Evolutionary conservation across 331 rosid species (phyloP), one percentile per base, ranked within the genome.

Genomic region (Erythrophleum ivorense): DNA sequence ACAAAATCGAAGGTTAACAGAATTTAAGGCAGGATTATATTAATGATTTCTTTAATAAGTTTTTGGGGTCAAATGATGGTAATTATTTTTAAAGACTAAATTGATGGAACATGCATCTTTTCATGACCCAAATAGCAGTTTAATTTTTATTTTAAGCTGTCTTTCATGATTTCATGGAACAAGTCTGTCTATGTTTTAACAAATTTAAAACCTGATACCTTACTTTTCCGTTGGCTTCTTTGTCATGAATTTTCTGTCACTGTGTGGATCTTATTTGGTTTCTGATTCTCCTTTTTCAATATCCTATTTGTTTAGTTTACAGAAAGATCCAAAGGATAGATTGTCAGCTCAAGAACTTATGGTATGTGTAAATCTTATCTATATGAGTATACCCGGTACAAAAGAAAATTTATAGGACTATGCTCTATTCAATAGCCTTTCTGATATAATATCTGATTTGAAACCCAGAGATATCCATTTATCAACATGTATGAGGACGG

Each of bases 251-350:
- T 65, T 73, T 41, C 52, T 50, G 75, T 64, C 43, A 33, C 55
- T 45, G 55, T 21, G 57, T 78, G 58, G 53, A 45, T 82, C 55
- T 78, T 75, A 48, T 75, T 75, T 63, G 81, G 59, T 59, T 81
- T 52, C 77, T 87, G 79, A 84, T 70, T 41, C 75, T 83, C 24
- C 34, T 71, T 58, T 57, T 79, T 43, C 59, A 21, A 38, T 72
- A 59, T 68, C 40, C 58, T 81, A 34, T 80, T 59, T 72, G 40
- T 86, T 60, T 77, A 93, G 99, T 82, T 81, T 93, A 79, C 91
- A 88, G 90, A 93, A 93, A 86, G 88, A 89, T n/a, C 92, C 96
- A 18, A 85, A 78, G 64, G 83, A 87, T 58, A 94, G 99, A 82
- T 84, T 48, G 74, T 88, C 98, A 3, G 94, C 99, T 48, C 89